Base-by-base conservation (phyloP, 1,284 basidiomycete genomes). In the Trichosporon faecale region DNA sequence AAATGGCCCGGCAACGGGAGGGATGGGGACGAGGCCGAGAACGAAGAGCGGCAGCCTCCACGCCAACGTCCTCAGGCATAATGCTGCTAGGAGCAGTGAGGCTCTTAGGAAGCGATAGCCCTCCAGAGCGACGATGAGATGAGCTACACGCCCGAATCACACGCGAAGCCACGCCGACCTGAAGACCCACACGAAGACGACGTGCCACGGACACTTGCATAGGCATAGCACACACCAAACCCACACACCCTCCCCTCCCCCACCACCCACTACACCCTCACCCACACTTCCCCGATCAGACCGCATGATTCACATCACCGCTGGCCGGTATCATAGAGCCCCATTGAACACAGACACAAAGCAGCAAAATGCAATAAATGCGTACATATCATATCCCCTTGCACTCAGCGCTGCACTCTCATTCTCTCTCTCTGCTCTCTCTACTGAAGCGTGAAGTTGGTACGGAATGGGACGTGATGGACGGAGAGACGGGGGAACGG, bases 31-130 rank as follows among this genome's bases (percentile, higher is more conserved):
- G 6, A 23, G 49, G 21, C 23, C 18, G 55, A 12, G 29, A 6
- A 12, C 27, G 29, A 61, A 61, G 57, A 61, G 66, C n/a, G 33
- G 55, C 33, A 31, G 25, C 1, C 52, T 70, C 12, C 69, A 69
- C 57, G 57, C 55, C 33, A 57, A 55, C 23, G 65, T 69, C 18
- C 65, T 69, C 23, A 57, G 65, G 11, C 60, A 64, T 25, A 70
- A 70, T 29, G 65, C 65, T 9, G 61, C 60, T n/a, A 57, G 68
- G 27, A 44, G 27, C 35, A 52, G 25, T 21, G 64, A 35, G 44
- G 57, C 57, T 29, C 57, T 61, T 1, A 31, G 57, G 29, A 64
- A 61, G 57, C 57, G 57, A 31, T 61, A 61, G 57, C 49, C 21
- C 49, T 14, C 4, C 3, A 9, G 31, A 33, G 31, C 9, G 31